Conservation (phyloP, 306 rosid species). For the Hippophae rhamnoides region DNA sequence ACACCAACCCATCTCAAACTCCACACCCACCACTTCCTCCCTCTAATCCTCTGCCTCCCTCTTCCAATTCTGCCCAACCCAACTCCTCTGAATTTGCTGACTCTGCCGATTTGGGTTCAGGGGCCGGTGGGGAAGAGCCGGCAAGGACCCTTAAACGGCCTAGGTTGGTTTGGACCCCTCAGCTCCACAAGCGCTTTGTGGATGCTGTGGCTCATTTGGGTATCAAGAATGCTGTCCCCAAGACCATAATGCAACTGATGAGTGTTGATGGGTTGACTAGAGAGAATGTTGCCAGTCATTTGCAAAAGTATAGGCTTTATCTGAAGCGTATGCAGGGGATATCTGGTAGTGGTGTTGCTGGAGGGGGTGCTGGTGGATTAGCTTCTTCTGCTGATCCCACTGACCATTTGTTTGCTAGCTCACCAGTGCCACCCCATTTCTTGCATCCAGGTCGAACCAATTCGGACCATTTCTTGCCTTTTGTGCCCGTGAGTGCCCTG, state of each 20-base stretch:
- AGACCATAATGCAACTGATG: constrained; percentile 99
- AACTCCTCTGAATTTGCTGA: constrained; percentile 80
- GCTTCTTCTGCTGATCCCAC: constrained; percentile 44
- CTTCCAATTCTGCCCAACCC: constrained; percentile 37
- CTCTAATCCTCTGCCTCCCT: constrained; percentile 34
- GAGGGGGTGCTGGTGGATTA: constrained; percentile 26
- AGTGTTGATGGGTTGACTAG: constrained; percentile 93
- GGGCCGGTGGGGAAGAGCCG: constrained; percentile 77
- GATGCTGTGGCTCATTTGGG: constrained; percentile 96
- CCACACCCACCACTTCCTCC: constrained; percentile 23
- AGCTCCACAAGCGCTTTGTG: constrained; percentile 88
- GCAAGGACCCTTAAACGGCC: constrained; percentile 94
- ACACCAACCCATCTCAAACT: constrained; percentile 8
- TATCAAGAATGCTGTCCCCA: constrained; percentile 90
- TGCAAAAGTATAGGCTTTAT: constrained; percentile 90
- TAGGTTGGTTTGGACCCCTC: constrained; percentile 94
- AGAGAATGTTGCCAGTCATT: constrained; percentile 91
- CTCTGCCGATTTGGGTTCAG: constrained; percentile 79
- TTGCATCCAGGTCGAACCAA: constrained; percentile 57
- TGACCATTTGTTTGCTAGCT: constrained; percentile 81
- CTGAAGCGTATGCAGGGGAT: constrained; percentile 91
- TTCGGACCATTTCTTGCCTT: constrained; percentile 87
- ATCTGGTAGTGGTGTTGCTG: constrained; percentile 36
- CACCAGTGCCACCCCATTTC: constrained; percentile 84
- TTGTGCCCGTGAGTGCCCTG: constrained; percentile 65